Evolutionary conservation across 208 protist genomes (phyloP), one percentile per base, ranked within the genome.

Genomic region (Acanthamoeba culbertsoni): DNA sequence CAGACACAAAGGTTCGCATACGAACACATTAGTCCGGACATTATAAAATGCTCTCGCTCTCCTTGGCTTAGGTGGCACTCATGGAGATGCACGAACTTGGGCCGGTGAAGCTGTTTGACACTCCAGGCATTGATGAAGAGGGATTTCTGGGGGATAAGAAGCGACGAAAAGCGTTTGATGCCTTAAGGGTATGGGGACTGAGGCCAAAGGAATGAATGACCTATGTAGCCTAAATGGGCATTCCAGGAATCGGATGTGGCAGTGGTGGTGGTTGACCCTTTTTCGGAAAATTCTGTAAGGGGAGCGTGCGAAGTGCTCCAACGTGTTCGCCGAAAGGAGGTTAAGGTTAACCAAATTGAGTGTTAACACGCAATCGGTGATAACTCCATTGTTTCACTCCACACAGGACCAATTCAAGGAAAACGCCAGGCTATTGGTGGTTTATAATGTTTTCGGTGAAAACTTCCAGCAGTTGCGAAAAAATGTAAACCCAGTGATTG

Each of bases 71-170:
- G 73, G 73, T 94, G n/a, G 94, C 96, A 33, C 48, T 97, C 37
- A 97, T 97, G 95, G 96, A 97, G 51, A 75, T 97, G 28, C 96
- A 97, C 55, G 84, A 53, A 1, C 10, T 97, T 7, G 96, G 96
- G 10, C 94, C 96, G 8, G 91, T 93, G 59, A 97, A 96, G 53
- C 63, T 97, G 8, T 96, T 97, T 53, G 96, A 97, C 93, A 97
- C 96, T 3, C 94, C 96, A 20, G 96, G 96, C 51, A 77, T 95
- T 20, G 95, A 96, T 65, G 95, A 96, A 48, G 57, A 51, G 12
- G 93, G 95, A 16, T 1, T 53, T 20, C 94, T 96, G 3, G 95
- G 95, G 0, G 82, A 94, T 16, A 96, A 96, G 68, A 96, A 96
- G 86, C 45, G 90, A 28, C 42, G 57, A 31, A 96, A 96, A 90